phyloP scores from a whole-genome alignment of 1,284 basidiomycete species.

The Pterula multifida region DNA sequence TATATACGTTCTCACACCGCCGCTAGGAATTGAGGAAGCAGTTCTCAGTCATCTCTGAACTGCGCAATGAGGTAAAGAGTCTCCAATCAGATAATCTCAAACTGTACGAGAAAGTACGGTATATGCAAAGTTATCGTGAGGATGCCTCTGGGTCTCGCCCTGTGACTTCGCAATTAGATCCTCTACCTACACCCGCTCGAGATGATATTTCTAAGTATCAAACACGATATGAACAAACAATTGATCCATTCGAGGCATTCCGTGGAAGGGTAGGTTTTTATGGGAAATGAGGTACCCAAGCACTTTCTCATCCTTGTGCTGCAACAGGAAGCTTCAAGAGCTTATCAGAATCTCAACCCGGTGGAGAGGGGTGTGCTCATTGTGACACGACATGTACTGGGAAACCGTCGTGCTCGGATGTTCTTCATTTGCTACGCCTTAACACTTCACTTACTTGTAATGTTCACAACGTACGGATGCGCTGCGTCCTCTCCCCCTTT shows the following conservation, averaged over 20 bases:
- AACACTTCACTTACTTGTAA: slow-evolving; percentile 65
- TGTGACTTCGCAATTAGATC: slow-evolving; percentile 54
- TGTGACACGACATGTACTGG: slow-evolving; percentile 77
- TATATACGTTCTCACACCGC: slow-evolving; percentile 1
- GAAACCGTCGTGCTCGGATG: slow-evolving; percentile 75
- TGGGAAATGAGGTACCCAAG: background rate
- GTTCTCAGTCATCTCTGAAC: slow-evolving; percentile 85
- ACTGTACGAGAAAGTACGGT: slow-evolving; percentile 92
- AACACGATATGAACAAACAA: slow-evolving; percentile 85
- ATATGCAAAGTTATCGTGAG: slow-evolving; percentile 89
- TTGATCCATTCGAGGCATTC: slow-evolving; percentile 98
- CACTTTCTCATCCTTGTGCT: slow-evolving; percentile 6
- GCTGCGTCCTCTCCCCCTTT: slow-evolving; percentile 28
- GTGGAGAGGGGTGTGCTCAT: slow-evolving; percentile 82
- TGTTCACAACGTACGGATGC: slow-evolving; percentile 71
- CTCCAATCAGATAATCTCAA: slow-evolving; percentile 90
- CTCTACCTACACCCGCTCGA: slow-evolving; percentile 39
- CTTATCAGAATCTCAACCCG: slow-evolving; percentile 85
- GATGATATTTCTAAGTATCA: slow-evolving; percentile 86
- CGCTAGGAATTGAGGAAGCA: slow-evolving; percentile 83
- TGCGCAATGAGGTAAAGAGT: slow-evolving; percentile 79
- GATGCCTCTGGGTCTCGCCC: slow-evolving; percentile 38
- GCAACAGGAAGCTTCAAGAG: slow-evolving; percentile 79
- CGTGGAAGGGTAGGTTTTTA: slow-evolving; percentile 70
- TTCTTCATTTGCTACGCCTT: slow-evolving; percentile 78